Evolutionary conservation across 345 rosid genomes (phyloP), one percentile per base, ranked within the genome.

Genomic region (Linum usitatissimum): DNA sequence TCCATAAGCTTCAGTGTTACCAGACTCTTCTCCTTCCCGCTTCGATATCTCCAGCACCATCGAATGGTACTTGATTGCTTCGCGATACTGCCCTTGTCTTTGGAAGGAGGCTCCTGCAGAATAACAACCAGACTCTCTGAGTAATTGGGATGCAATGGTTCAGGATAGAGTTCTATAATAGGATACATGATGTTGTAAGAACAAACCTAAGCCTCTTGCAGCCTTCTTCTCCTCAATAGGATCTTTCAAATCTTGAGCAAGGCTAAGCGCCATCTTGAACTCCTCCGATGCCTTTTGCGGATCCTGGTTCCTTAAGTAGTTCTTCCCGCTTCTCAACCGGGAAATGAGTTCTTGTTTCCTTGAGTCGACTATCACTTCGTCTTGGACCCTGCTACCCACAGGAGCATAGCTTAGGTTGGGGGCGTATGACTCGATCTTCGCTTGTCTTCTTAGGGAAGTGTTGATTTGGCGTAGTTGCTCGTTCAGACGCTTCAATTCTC

Each of bases 381-480:
- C 96, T 14, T 76, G 61, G 72, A 84, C 73, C 75, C 85, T 80
- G 60, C 84, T 70, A 55, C 95, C 93, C 8, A 81, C 79, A 23
- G 98, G 91, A 23, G 96, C 91, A 75, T 92, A 89, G 75, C 96
- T 92, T 77, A 89, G 80, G 75, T 65, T 74, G 60, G 96, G 98
- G 51, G 98, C 96, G 72, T 92, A 89, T 12, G 96, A 89, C 79
- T 92, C 96, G 14, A 86, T 86, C 70, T 89, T 89, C 1, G 96
- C 98, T 75, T 89, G 96, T 77, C 96, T 84, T 73, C 96, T 86
- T 23, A 92, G 75, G 66, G 98, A 85, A 30, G 93, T 77, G 69
- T 92, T 92, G 61, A 92, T 92, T 78, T 92, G 98, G 12, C 95
- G 92, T 67, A 92, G 73, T 73, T 92, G 98, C 73, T 83, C 92